Percentiles rank a stretch among this genome's conserved stretches.
These are phyloP conservation scores for Wickerhamiella allomyrinae DNA, from an alignment of 805 yeast genomes.

Conservation along the genomic window DNA sequence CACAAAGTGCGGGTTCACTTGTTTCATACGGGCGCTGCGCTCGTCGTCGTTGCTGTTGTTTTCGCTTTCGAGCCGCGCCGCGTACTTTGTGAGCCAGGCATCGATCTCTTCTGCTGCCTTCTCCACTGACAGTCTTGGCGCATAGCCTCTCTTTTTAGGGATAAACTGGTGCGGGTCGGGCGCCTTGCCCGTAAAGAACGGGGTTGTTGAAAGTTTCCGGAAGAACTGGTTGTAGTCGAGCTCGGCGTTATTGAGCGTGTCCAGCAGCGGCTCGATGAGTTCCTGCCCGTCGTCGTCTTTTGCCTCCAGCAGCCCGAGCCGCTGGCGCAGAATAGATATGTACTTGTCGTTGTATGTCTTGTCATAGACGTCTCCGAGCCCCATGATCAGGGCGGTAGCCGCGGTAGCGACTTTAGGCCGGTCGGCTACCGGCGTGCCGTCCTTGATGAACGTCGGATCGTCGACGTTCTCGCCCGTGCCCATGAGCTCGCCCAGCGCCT, in stretches of 20 bases:
- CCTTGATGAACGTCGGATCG: conserved; percentile 29
- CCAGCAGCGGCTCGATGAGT: conserved; percentile 46
- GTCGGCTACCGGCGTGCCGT: conserved; percentile 31
- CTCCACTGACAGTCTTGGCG: conserved; percentile 19
- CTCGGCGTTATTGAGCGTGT: conserved; percentile 43
- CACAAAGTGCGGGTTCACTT: conserved; percentile 60
- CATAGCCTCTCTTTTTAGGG: conserved; percentile 24
- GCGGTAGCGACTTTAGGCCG: conserved; percentile 36
- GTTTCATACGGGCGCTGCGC: conserved; percentile 31
- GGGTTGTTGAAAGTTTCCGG: conserved; percentile 39
- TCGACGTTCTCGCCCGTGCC: conserved; percentile 52
- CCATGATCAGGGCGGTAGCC: conserved; percentile 53
- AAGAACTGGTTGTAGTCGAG: conserved; percentile 76
- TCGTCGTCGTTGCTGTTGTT: conserved; percentile 26
- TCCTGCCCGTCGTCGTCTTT: conserved; percentile 26
- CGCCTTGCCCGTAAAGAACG: conserved; percentile 27
- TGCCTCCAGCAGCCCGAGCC: conserved; percentile 50
- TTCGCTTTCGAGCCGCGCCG: conserved; percentile 29
- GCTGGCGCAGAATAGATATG: conserved; percentile 38
- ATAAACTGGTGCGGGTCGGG: conserved; percentile 21
- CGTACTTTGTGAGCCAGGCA: conserved; percentile 42
- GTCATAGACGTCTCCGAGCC: conserved; percentile 52
- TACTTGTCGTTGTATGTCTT: conserved; percentile 45
- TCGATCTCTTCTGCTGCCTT: conserved; percentile 32
- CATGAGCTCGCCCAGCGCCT: conserved; percentile 63